A percentile compares a stretch with the other conserved stretches of the same genome.
Conservation (phyloP, 1,284 basidiomycete genomes). For the Trichosporon sp. region DNA sequence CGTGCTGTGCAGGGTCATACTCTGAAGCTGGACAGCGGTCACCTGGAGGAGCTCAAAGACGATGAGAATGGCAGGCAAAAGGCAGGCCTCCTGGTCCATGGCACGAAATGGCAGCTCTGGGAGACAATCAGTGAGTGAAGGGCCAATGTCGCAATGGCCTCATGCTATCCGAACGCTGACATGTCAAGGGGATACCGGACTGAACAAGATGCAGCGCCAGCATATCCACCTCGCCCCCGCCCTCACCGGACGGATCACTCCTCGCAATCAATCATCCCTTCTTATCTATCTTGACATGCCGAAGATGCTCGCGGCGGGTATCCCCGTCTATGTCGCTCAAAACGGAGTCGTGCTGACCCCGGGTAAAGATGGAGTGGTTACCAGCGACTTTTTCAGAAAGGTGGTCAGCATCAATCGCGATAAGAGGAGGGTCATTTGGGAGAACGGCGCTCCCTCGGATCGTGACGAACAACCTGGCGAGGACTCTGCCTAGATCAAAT, state of each 20-base stretch:
- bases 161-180: neutral
- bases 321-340: conserved; percentile 40
- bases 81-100: conserved; percentile 44
- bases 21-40: conserved; percentile 60
- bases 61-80: conserved; percentile 30
- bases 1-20: conserved; percentile 94
- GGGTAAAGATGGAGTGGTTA: conserved; percentile 33
- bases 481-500: neutral
- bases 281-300: conserved; percentile 45
- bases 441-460: conserved; percentile 31
- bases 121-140: conserved; percentile 39
- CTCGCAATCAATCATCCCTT: conserved; percentile 39
- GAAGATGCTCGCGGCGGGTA: conserved; percentile 27
- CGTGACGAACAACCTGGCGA: conserved; percentile 8
- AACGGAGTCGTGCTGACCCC: conserved; percentile 48
- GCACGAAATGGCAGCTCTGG: conserved; percentile 44
- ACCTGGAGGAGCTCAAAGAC: conserved; percentile 30
- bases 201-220: conserved; percentile 44
- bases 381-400: conserved; percentile 34
- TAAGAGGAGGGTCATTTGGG: conserved; percentile 32
- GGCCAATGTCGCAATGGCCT: too few relatives aligned
- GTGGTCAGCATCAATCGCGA: conserved; percentile 29
- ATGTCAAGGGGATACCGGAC: conserved; percentile 18
- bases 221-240: conserved; percentile 48
- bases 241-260: conserved; percentile 24